Conservation (phyloP, 805 yeast species). For the Zygosaccharomyces siamensis region DNA sequence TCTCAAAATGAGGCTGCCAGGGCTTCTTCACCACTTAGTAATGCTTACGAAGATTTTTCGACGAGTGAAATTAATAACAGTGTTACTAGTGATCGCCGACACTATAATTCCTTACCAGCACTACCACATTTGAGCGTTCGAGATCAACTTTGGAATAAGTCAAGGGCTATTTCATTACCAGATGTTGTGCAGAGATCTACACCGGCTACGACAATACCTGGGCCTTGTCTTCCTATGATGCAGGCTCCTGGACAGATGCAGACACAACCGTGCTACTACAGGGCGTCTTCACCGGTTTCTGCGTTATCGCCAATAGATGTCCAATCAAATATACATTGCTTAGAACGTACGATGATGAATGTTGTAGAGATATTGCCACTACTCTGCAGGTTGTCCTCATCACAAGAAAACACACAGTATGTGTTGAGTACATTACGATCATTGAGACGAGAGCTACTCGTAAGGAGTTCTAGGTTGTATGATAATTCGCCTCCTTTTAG, state of each 20-base stretch:
- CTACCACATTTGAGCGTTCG: constrained; percentile 11
- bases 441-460: background rate
- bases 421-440: background rate
- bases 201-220: background rate
- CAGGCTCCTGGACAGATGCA: background rate
- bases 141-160: constrained; percentile 10
- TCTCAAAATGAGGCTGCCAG: constrained; percentile 1
- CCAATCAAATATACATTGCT: background rate
- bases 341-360: background rate
- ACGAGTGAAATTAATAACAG: background rate
- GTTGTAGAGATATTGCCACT: constrained; percentile 1
- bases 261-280: background rate
- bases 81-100: constrained; percentile 7
- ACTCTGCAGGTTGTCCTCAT: background rate
- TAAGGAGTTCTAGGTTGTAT: background rate
- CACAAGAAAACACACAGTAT: background rate
- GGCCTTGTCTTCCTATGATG: no score
- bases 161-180: constrained; percentile 15
- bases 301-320: background rate
- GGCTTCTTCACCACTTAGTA: constrained; percentile 3
- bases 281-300: background rate
- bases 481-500: background rate
- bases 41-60: background rate
- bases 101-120: constrained; percentile 13
- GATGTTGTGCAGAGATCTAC: constrained; percentile 9